Evolutionary conservation across 306 rosid species (phyloP).

Genomic region (Pueraria montana): DNA sequence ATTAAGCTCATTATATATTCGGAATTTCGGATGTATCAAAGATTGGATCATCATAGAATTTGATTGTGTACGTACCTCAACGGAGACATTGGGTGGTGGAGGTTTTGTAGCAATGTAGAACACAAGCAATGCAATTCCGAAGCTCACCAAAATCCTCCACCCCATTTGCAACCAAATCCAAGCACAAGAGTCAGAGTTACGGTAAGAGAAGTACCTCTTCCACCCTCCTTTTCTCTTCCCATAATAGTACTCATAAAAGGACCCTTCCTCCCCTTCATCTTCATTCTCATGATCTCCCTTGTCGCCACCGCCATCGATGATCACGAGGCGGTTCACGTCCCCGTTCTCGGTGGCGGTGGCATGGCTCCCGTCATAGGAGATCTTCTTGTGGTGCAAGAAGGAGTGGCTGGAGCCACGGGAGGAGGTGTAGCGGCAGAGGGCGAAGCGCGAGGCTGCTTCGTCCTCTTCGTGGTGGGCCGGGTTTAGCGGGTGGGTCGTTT

Average conservation of each 20-base stretch:
- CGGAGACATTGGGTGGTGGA: slow-evolving; percentile 73
- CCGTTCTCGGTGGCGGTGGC: slow-evolving; percentile 57
- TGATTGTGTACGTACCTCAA: slow-evolving; percentile 57
- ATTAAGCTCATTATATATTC: no score
- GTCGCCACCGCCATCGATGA: neutral
- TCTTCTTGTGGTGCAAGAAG: slow-evolving; percentile 68
- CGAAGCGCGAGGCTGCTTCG: slow-evolving; percentile 49
- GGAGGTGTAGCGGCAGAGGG: slow-evolving; percentile 74
- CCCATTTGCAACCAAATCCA: slow-evolving; percentile 86
- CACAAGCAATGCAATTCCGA: slow-evolving; percentile 80
- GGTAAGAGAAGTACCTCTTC: slow-evolving; percentile 70
- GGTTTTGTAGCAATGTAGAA: slow-evolving; percentile 87
- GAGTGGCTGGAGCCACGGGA: slow-evolving; percentile 76
- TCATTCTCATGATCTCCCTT: neutral
- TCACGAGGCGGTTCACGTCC: slow-evolving; percentile 47
- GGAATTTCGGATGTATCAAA: no score
- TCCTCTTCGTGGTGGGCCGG: slow-evolving; percentile 53
- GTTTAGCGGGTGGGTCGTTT: slow-evolving; percentile 42
- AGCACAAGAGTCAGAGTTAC: slow-evolving; percentile 62
- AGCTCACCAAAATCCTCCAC: slow-evolving; percentile 78
- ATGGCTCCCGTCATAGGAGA: slow-evolving; percentile 71
- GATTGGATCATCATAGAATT: no score
- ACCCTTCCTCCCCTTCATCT: slow-evolving; percentile 41
- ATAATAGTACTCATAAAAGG: slow-evolving; percentile 51
- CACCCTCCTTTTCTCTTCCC: slow-evolving; percentile 57